Evolutionary conservation across 2,329 filamentous ascomycete genomes (phyloP), one percentile per base, ranked within the genome.

Genomic region (Phyllosticta paracitricarpa): DNA sequence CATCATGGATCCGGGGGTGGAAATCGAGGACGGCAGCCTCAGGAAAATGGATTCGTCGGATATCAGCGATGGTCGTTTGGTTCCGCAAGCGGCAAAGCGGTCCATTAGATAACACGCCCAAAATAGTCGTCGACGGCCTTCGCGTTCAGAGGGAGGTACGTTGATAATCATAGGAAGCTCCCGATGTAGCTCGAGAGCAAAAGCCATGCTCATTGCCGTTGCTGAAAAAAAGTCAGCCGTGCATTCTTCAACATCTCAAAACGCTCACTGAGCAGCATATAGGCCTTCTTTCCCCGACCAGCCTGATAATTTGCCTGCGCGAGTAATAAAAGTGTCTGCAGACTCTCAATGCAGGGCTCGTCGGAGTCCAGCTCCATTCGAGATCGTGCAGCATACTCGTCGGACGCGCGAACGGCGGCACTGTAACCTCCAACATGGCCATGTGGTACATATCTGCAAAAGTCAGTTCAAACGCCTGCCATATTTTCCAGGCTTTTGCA

Each of bases 81-180:
- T 93, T 17, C 91, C 91, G 65, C 88, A 91, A 1, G 88, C 84
- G 66, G 87, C 82, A 67, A 93, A 94, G n/a, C 89, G 83, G 70
- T 96, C 91, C 73, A 95, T 86, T 26, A 95, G 77, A 68, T 94
- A 96, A 70, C 89, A 93, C 2, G 89, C 87, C 91, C 91, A 96
- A 73, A 96, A 96, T 1, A 95, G 77, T n/a, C 89, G 82, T 60
- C 91, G 81, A 54, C 89, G 82, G 69, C 86, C 85, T 75, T 95
- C 91, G 61, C 88, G 82, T 69, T 95, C 90, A 3, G 84, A 77
- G 0, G 84, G 80, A 0, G 84, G 82, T 10, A 89, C 80, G 61
- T 83, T 82, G 12, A 83, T 77, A 57, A 83, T 82, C 5, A 79
- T 70, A 25, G 90, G 85, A 53, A 87, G 77, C 74, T 96, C 91